Evolutionary conservation across 768 basidiomycete species (phyloP).

Genomic region (Tulasnella sp.): DNA sequence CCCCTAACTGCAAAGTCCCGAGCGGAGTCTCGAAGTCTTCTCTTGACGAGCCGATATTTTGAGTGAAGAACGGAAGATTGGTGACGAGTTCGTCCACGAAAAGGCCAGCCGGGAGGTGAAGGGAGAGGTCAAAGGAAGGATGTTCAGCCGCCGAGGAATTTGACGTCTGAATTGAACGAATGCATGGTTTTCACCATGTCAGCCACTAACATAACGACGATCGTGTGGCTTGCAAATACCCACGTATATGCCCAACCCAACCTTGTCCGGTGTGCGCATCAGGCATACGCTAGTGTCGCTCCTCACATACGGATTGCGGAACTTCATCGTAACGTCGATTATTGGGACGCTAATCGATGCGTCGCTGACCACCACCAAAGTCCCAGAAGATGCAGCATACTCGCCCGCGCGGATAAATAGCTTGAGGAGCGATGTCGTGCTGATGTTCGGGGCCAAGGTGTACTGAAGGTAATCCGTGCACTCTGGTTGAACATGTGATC

Average conservation of each 20-base stretch:
- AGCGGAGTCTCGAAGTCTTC: neutral
- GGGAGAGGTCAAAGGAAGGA: constrained; percentile 1
- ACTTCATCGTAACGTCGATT: constrained; percentile 11
- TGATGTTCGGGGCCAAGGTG: neutral
- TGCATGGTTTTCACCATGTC: neutral
- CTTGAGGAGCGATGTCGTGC: neutral
- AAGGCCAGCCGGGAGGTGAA: neutral
- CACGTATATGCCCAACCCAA: constrained; percentile 12
- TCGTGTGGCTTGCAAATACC: neutral
- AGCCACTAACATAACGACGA: neutral
- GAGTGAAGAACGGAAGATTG: constrained; percentile 5
- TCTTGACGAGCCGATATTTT: constrained; percentile 4
- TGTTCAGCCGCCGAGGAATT: constrained; percentile 3
- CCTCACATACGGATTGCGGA: neutral
- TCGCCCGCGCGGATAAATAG: constrained; percentile 5
- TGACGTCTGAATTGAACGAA: neutral
- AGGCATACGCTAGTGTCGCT: constrained; percentile 4
- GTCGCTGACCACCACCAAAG: constrained; percentile 1
- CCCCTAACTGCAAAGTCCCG: neutral
- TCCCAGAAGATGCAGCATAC: neutral
- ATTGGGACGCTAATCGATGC: neutral
- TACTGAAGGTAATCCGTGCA: neutral
- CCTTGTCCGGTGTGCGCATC: constrained; percentile 1
- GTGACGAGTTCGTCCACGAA: constrained; percentile 4
- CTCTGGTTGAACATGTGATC: neutral